phyloP scores from a whole-genome alignment of 2,329 filamentous ascomycete genomes.

The Neopestalotiopsis sp. region DNA sequence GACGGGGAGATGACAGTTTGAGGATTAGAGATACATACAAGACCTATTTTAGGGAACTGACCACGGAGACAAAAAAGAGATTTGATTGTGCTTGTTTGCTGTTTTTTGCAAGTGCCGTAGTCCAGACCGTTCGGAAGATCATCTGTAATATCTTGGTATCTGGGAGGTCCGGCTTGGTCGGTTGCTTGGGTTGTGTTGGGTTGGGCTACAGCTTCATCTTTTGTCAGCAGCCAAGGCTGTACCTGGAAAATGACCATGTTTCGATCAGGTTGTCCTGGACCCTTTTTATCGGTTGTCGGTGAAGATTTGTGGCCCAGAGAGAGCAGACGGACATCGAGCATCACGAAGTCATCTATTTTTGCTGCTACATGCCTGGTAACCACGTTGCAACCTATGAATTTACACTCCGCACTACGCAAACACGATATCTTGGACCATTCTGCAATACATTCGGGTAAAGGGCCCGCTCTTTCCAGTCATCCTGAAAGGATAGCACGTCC shows the following conservation, averaged over 20 bases:
- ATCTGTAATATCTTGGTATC: constrained; percentile 1
- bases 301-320: no score
- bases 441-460: no score
- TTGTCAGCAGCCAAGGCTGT: not conserved
- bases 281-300: no score
- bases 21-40: not conserved
- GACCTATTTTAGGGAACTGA: not conserved
- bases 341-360: no score
- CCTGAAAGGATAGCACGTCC: no score
- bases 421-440: no score
- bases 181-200: not conserved
- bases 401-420: no score
- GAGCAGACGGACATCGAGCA: no score
- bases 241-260: not conserved
- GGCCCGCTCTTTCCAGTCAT: no score
- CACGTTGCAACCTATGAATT: no score
- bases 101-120: not conserved
- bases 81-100: not conserved
- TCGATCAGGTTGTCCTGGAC: no score
- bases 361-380: no score
- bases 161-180: not conserved
- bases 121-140: constrained; percentile 1
- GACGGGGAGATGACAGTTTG: not conserved
- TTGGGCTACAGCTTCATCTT: not conserved
- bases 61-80: not conserved